Percentiles rank a stretch among this genome's conserved stretches.
phyloP scores from a whole-genome alignment of 192 early-diverging fungal genomes.

The Coemansia sp. region DNA sequence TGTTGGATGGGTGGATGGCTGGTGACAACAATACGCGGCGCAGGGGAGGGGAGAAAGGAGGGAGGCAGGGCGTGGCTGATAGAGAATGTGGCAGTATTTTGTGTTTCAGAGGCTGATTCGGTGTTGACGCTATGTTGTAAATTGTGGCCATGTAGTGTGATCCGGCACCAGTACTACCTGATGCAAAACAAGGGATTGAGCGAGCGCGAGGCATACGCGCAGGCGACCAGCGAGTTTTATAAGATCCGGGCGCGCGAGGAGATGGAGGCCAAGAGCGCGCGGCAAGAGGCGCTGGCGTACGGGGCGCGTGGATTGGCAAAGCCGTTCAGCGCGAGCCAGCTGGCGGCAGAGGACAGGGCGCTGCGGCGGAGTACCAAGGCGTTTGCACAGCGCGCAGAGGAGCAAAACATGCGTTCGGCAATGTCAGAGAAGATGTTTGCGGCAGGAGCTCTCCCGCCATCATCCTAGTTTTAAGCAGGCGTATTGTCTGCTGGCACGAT shows the following conservation, averaged over 20 bases:
- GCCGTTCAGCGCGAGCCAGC: constrained; percentile 48
- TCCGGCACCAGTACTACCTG: constrained; percentile 82
- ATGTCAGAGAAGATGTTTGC: constrained; percentile 48
- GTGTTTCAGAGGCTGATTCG: constrained; percentile 1
- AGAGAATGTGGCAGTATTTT: constrained; percentile 6
- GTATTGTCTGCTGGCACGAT: not conserved
- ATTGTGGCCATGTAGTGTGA: constrained; percentile 60
- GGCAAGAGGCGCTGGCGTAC: constrained; percentile 58
- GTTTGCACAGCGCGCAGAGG: constrained; percentile 30
- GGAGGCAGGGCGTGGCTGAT: constrained; percentile 4
- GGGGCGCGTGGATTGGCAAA: constrained; percentile 48
- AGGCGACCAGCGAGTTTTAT: constrained; percentile 82
- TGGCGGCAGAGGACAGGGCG: constrained; percentile 24
- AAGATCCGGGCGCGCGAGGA: constrained; percentile 78
- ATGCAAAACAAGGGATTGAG: constrained; percentile 65
- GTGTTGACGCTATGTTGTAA: not conserved
- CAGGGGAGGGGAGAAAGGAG: not conserved
- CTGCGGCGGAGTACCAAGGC: constrained; percentile 25
- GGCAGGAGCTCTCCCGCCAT: not conserved
- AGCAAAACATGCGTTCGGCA: constrained; percentile 32
- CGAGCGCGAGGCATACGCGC: constrained; percentile 78
- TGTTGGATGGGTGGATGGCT: not conserved
- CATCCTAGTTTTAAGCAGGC: not conserved
- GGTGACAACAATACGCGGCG: not conserved
- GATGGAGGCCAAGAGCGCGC: constrained; percentile 64